A percentile compares a stretch with the other conserved stretches of the same genome.
Evolutionary conservation across 2,329 filamentous ascomycete genomes (phyloP).

Genomic region (Iodosphaeria phyllophila): DNA sequence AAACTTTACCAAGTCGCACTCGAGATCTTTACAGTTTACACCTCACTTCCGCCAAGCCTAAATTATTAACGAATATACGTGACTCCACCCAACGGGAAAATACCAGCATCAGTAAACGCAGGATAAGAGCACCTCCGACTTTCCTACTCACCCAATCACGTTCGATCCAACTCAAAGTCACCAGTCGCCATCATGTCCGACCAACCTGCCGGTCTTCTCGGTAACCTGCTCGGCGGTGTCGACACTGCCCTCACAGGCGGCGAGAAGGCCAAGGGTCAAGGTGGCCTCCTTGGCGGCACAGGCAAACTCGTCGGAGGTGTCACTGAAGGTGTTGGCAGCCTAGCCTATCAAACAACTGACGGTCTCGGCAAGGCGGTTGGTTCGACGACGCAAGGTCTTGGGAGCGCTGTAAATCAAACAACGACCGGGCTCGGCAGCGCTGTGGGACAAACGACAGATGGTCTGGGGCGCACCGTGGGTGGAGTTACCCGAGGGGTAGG

Average conservation of each 20-base stretch:
- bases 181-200: slow-evolving; percentile 11
- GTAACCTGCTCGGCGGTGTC: slow-evolving; percentile 12
- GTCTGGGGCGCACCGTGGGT: slow-evolving; percentile 10
- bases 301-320: too few species aligned
- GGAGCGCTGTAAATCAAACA: slow-evolving; percentile 13
- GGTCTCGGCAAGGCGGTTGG: too few species aligned
- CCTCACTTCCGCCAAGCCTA: too few species aligned
- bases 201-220: slow-evolving; percentile 14
- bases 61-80: too few species aligned
- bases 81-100: too few species aligned
- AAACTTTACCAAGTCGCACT: too few species aligned
- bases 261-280: slow-evolving; percentile 14
- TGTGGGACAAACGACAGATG: slow-evolving; percentile 13
- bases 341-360: not conserved
- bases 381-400: slow-evolving; percentile 7
- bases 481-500: slow-evolving; percentile 1
- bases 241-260: slow-evolving; percentile 16
- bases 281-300: slow-evolving; percentile 14
- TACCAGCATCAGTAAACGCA: too few species aligned
- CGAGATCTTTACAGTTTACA: too few species aligned
- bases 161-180: slow-evolving; percentile 1
- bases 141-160: too few species aligned
- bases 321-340: slow-evolving; percentile 10
- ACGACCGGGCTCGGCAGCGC: slow-evolving; percentile 12
- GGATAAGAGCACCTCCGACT: too few species aligned